A percentile compares a stretch with the other conserved stretches of the same genome.
phyloP scores from a whole-genome alignment of 768 basidiomycete species.

The Auriscalpium microsporum region DNA sequence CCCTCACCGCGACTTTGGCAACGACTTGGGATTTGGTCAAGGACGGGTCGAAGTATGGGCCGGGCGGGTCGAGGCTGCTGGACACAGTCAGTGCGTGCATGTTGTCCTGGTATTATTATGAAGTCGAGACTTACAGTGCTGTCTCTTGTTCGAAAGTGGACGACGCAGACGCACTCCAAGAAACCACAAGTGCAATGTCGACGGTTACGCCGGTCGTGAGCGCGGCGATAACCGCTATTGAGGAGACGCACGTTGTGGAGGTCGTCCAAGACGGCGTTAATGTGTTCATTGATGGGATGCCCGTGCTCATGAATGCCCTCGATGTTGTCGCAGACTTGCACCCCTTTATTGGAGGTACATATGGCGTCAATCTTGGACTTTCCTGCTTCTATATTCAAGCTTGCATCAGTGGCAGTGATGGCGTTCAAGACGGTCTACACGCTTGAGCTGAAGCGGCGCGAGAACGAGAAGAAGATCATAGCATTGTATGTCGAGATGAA shows the following conservation, averaged over 20 bases:
- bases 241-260: neutral
- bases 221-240: neutral
- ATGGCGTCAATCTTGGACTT: neutral
- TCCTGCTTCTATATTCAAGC: neutral
- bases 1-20: neutral
- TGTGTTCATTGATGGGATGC: conserved; percentile 19
- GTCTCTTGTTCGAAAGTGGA: neutral
- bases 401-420: conserved; percentile 33
- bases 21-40: neutral
- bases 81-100: neutral
- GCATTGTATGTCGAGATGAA: conserved; percentile 42
- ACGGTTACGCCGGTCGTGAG: neutral
- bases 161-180: neutral
- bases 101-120: neutral
- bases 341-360: conserved; percentile 22
- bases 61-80: neutral
- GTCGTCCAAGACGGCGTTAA: conserved; percentile 15
- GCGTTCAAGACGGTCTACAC: conserved; percentile 43
- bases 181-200: neutral
- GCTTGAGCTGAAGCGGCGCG: conserved; percentile 38
- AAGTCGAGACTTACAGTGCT: neutral
- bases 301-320: conserved; percentile 19
- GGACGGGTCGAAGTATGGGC: neutral
- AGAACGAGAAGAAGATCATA: conserved; percentile 43
- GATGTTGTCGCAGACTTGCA: conserved; percentile 22